phyloP scores from a whole-genome alignment of 306 rosid species.

The Ormosia emarginata region DNA sequence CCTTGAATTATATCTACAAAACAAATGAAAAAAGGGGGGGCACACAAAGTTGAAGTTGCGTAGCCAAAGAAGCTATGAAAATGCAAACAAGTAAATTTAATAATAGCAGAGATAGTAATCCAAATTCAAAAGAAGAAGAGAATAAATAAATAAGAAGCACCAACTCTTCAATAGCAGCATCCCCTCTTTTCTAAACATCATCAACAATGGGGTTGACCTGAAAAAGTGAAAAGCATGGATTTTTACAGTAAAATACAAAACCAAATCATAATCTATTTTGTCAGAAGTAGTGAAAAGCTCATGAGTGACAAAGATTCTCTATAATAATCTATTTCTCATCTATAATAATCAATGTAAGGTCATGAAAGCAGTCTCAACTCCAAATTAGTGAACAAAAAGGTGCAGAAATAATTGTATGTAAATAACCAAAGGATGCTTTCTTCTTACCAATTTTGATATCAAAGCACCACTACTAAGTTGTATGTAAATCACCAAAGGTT shows the following conservation, averaged over 20 bases:
- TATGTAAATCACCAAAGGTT: too few relatives aligned
- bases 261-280: too few relatives aligned
- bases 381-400: too few relatives aligned
- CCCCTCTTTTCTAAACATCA: conserved; percentile 77
- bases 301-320: too few relatives aligned
- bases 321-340: too few relatives aligned
- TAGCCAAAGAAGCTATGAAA: not conserved
- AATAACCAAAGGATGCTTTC: too few relatives aligned
- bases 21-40: not conserved
- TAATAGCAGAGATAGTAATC: not conserved
- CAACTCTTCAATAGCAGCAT: conserved; percentile 79
- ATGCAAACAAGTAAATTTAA: not conserved
- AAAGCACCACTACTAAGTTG: too few relatives aligned
- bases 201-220: conserved; percentile 96
- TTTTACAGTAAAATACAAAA: not conserved
- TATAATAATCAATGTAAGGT: too few relatives aligned
- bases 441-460: too few relatives aligned
- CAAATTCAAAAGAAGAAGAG: not conserved
- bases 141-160: conserved; percentile 8
- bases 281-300: too few relatives aligned
- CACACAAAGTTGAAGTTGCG: not conserved
- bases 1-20: conserved; percentile 65
- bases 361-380: too few relatives aligned
- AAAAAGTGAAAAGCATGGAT: not conserved
- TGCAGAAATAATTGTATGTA: too few relatives aligned